Evolutionary conservation across 2,329 filamentous ascomycete species (phyloP).

Genomic region (Simplicillium aogashimaense): DNA sequence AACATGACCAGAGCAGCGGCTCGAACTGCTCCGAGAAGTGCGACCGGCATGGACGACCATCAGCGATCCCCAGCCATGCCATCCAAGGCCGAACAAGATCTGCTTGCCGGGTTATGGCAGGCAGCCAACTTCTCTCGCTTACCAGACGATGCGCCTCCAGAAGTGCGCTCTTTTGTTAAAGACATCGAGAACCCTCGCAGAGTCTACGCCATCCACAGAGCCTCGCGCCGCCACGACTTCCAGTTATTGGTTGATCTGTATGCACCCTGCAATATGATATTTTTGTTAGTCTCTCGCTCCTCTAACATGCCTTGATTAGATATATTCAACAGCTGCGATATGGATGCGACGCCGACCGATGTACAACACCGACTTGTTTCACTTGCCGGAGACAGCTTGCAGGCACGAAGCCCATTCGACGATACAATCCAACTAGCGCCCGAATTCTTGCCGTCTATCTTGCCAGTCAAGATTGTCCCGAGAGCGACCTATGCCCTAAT

Average conservation of each 20-base stretch:
- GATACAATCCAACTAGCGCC: constrained; percentile 74
- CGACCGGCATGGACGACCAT: neutral
- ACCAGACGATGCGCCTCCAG: constrained; percentile 48
- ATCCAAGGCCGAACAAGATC: constrained; percentile 29
- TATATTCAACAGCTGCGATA: constrained; percentile 75
- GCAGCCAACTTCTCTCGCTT: constrained; percentile 49
- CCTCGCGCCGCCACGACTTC: constrained; percentile 51
- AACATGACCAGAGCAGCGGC: neutral
- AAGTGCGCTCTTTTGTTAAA: constrained; percentile 44
- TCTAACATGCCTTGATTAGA: constrained; percentile 30
- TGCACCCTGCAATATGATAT: constrained; percentile 9
- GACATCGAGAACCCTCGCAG: constrained; percentile 51
- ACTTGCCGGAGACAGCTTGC: constrained; percentile 62
- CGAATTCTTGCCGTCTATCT: constrained; percentile 72
- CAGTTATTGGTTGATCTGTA: constrained; percentile 60
- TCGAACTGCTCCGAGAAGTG: neutral
- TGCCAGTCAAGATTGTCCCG: constrained; percentile 69
- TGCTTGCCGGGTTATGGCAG: constrained; percentile 51
- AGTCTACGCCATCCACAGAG: constrained; percentile 51
- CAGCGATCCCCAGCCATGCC: constrained; percentile 3
- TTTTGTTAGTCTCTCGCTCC: neutral
- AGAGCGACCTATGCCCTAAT: constrained; percentile 54
- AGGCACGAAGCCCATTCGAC: constrained; percentile 58
- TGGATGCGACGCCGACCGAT: constrained; percentile 62
- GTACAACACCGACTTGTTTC: constrained; percentile 70